Evolutionary conservation across 345 rosid genomes (phyloP).

Genomic region (Durio zibethinus): DNA sequence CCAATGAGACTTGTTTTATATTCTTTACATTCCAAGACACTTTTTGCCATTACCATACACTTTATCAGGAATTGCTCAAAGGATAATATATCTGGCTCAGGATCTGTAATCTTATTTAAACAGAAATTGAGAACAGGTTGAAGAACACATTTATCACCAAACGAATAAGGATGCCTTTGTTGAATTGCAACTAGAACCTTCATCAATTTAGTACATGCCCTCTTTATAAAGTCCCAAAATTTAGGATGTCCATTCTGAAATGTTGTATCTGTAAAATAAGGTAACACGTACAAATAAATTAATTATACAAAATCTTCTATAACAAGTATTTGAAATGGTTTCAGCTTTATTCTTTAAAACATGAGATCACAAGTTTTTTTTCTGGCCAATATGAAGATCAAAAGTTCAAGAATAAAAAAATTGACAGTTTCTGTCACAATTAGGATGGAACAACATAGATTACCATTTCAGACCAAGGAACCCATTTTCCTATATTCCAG

Average conservation of each 20-base stretch:
- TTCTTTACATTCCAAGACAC: constrained; percentile 88
- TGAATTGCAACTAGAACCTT: constrained; percentile 83
- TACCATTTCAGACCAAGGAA: background rate
- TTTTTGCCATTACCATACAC: constrained; percentile 95
- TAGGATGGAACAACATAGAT: constrained; percentile 6
- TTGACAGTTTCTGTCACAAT: background rate
- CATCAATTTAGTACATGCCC: constrained; percentile 87
- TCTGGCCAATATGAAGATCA: constrained; percentile 1
- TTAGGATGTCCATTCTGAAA: constrained; percentile 62
- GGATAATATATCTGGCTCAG: constrained; percentile 50
- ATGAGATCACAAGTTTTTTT: background rate
- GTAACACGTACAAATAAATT: constrained; percentile 9
- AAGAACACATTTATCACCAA: constrained; percentile 88
- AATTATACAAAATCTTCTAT: background rate
- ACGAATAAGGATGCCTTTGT: constrained; percentile 89
- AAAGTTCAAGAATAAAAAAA: background rate
- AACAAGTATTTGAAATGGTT: background rate
- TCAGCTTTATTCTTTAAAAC: background rate
- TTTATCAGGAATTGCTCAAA: constrained; percentile 84
- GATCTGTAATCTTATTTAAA: constrained; percentile 77
- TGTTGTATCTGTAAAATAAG: constrained; percentile 58
- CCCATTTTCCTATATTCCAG: constrained; percentile 6
- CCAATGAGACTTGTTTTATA: constrained; percentile 83
- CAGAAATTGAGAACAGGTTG: constrained; percentile 81
- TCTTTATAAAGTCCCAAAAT: constrained; percentile 74